These are phyloP conservation scores for Aphanomyces cochlioides DNA, from an alignment of 352 stramenopile species.

Conservation along the genomic window DNA sequence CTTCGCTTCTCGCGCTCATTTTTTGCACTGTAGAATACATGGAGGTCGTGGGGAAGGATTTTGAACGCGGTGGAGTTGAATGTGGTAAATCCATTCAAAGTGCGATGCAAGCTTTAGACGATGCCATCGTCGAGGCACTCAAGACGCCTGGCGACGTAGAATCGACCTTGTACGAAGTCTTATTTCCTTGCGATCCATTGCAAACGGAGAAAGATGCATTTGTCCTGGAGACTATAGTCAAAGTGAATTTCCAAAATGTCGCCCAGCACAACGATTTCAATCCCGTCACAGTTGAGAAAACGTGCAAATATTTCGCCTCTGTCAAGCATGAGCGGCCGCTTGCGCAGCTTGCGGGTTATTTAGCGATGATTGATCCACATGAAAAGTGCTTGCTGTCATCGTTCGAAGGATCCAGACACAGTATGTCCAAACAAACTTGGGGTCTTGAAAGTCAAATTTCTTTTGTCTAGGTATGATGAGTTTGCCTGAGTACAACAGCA, in stretches of 20 bases:
- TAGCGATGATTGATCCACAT: not conserved
- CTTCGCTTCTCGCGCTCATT: no score
- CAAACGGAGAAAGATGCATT: conserved; percentile 4
- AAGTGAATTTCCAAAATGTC: conserved; percentile 1
- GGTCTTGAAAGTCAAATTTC: no score
- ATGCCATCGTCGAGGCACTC: conserved; percentile 4
- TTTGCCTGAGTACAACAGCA: not conserved
- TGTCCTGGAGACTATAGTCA: not conserved
- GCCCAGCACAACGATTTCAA: conserved; percentile 20
- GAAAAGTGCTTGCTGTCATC: no score
- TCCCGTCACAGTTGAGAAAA: not conserved
- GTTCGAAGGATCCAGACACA: no score
- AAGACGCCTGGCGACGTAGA: not conserved
- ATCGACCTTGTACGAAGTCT: not conserved
- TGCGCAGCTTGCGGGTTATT: conserved; percentile 2
- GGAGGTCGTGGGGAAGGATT: not conserved
- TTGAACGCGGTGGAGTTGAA: not conserved
- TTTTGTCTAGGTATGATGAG: not conserved
- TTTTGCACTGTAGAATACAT: conserved; percentile 5
- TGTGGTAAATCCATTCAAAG: not conserved
- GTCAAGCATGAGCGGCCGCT: not conserved
- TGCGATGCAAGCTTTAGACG: conserved; percentile 9
- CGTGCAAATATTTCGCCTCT: conserved; percentile 9
- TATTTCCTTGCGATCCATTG: not conserved
- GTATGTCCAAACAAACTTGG: no score